Evolutionary conservation across 805 yeast genomes (phyloP), one percentile per base, ranked within the genome.

Genomic region (Lachancea sp.): DNA sequence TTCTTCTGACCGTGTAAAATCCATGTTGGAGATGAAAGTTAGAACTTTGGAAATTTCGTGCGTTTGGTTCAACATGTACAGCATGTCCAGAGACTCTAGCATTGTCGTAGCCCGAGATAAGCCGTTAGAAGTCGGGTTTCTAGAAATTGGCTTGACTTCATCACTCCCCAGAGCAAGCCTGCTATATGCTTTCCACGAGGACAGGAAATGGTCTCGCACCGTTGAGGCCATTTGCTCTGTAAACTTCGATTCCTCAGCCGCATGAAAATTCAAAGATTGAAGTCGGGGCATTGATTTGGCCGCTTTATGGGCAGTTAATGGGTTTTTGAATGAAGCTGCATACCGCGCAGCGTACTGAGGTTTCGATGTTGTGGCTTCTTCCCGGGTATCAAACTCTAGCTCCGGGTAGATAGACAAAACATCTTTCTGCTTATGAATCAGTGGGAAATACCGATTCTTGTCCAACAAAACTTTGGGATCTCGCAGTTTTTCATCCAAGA

Each of bases 51-150:
- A 49, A 37, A 71, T 68, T 43, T 74, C 73, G 2, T 59, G 59
- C 2, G 55, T 51, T 36, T 74, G 61, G 8, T 63, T 72, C 71
- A 77, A 68, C n/a, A 78, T 57, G 43, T 59, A 62, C 36, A 78
- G 54, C 1, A 81, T 72, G 51, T 78, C 83, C 30, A 79, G 53
- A 1, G 79, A 62, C 48, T 78, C 83, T 29, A 44, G 29, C 47
- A 39, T 27, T 2, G 47, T 39, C 3, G 43, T 33, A 10, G 47
- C 47, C 33, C 39, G 13, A 95, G 96, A 88, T 1, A 96, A 96
- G 41, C 57, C 57, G 4, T 48, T 54, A 15, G 59, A 47, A 2
- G 56, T 63, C n/a, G 63, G 57, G 20, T 42, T 34, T 15, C 60
- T 56, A 1, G 70, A 50, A 3, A 72, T 37, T 1, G 79, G 79